Evolutionary conservation across 257 asterid species (phyloP).

Genomic region (Solanum pennellii): DNA sequence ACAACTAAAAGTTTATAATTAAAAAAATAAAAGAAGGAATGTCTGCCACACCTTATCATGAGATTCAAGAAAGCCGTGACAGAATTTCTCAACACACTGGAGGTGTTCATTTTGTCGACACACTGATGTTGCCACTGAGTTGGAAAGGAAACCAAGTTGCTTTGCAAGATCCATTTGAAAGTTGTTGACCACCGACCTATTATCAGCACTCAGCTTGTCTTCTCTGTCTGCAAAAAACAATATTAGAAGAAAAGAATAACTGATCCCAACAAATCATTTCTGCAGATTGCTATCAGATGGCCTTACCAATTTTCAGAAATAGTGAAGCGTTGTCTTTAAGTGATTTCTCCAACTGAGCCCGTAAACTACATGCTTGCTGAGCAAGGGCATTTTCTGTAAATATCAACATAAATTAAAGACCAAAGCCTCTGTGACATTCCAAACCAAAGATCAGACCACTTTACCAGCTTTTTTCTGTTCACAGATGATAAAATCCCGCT

Average conservation of each 20-base stretch:
- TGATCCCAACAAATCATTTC: background rate
- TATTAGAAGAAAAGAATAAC: background rate
- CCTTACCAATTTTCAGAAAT: conserved; percentile 53
- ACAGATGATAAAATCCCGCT: conserved; percentile 59
- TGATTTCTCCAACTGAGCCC: conserved; percentile 74
- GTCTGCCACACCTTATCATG: conserved; percentile 45
- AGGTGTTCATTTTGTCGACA: conserved; percentile 60
- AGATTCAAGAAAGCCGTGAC: conserved; percentile 47
- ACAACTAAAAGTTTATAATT: background rate
- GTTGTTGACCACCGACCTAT: conserved; percentile 46
- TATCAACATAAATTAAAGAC: background rate
- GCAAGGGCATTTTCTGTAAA: conserved; percentile 65
- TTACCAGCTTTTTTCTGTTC: conserved; percentile 73
- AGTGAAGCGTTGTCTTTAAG: conserved; percentile 53
- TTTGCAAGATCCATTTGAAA: conserved; percentile 56
- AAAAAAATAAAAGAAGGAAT: background rate
- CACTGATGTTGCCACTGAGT: conserved; percentile 40
- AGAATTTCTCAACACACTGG: conserved; percentile 48
- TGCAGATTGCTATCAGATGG: background rate
- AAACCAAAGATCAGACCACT: background rate
- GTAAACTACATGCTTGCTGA: conserved; percentile 70
- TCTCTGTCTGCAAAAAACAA: conserved; percentile 46
- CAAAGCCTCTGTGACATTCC: background rate
- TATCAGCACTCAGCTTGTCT: conserved; percentile 55
- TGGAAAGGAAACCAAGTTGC: conserved; percentile 52